A percentile compares a stretch with the other conserved stretches of the same genome.
Conservation (phyloP, 129 eudicot species). For the Mikania micrantha region DNA sequence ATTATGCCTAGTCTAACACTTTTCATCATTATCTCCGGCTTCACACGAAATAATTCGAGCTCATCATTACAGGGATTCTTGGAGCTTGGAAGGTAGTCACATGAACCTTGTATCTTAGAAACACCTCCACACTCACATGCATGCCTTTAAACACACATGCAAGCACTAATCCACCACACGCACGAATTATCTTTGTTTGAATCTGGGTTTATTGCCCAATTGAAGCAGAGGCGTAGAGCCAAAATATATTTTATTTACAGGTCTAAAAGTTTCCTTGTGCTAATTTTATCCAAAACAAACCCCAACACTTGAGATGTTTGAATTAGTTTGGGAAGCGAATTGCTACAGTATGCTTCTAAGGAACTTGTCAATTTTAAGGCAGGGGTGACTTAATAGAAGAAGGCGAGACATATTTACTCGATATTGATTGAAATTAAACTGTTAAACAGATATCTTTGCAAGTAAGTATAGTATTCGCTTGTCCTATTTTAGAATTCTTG, state of each 20-base stretch:
- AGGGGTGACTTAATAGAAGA: neutral
- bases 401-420: neutral
- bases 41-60: too few species aligned
- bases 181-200: too few species aligned
- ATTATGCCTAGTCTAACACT: too few species aligned
- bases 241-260: neutral
- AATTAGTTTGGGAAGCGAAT: neutral
- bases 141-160: too few species aligned
- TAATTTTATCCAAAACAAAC: neutral
- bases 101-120: too few species aligned
- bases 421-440: neutral
- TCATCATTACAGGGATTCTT: too few species aligned
- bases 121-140: too few species aligned
- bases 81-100: too few species aligned
- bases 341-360: neutral
- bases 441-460: neutral
- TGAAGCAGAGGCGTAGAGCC: neutral
- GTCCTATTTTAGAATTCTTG: neutral
- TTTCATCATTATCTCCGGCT: too few species aligned
- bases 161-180: too few species aligned
- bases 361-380: neutral
- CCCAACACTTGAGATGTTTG: neutral
- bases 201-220: too few species aligned
- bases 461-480: neutral
- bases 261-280: conserved; percentile 5